A percentile compares a stretch with the other conserved stretches of the same genome.
Conservation (phyloP, 129 eudicot species). For the Flaveria robusta region DNA sequence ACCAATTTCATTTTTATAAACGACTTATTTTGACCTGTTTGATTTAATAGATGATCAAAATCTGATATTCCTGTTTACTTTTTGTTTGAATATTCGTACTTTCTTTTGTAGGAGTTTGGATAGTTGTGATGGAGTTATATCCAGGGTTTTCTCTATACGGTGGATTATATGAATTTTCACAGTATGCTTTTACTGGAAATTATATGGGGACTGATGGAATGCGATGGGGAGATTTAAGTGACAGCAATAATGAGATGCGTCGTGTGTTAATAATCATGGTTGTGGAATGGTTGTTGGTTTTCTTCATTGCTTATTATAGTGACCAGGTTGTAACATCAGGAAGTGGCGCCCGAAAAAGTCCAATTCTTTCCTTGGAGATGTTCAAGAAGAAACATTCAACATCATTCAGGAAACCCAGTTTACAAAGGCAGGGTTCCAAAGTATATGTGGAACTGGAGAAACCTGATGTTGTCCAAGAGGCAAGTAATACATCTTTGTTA, state of each 20-base stretch:
- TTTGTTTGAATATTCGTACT: background rate
- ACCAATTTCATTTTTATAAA: background rate
- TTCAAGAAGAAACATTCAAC: constrained; percentile 43
- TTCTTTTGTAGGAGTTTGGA: constrained; percentile 70
- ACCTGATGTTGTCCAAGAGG: constrained; percentile 91
- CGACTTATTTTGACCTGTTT: background rate
- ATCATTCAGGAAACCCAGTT: constrained; percentile 53
- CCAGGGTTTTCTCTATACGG: constrained; percentile 85
- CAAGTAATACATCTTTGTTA: constrained; percentile 18
- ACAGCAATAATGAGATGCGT: constrained; percentile 67
- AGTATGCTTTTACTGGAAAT: constrained; percentile 59
- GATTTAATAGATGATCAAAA: background rate
- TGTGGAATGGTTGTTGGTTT: constrained; percentile 79
- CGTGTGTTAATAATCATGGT: constrained; percentile 68
- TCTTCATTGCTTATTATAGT: constrained; percentile 59
- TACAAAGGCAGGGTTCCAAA: constrained; percentile 68
- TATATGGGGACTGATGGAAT: constrained; percentile 75
- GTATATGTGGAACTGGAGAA: constrained; percentile 67
- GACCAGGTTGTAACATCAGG: constrained; percentile 73
- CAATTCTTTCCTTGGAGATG: constrained; percentile 55
- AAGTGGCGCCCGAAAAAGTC: constrained; percentile 55
- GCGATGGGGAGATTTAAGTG: constrained; percentile 78
- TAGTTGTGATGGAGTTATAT: constrained; percentile 74
- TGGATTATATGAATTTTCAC: constrained; percentile 81
- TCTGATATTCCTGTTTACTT: background rate